Percentiles rank a stretch among this genome's conserved stretches.
Evolutionary conservation across 2,329 filamentous ascomycete species (phyloP).

Genomic region (Colletotrichum acutatum): DNA sequence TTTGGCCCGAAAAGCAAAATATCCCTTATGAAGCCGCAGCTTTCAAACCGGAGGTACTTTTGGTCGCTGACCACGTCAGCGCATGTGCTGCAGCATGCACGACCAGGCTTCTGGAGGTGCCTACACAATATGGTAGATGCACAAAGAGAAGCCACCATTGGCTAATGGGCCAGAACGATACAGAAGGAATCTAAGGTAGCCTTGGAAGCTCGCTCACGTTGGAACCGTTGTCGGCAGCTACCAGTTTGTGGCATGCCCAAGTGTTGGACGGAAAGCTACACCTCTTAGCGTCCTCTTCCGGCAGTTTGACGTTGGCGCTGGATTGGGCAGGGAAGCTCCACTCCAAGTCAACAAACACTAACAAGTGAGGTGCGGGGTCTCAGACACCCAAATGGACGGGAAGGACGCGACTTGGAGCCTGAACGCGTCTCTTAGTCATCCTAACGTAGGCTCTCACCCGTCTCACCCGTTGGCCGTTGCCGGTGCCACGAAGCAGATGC

Average conservation of each 20-base stretch:
- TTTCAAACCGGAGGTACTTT: background rate
- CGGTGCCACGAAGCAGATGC: background rate
- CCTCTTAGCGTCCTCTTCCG: background rate
- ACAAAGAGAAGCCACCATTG: background rate
- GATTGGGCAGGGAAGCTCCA: conserved; percentile 26
- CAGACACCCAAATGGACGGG: background rate
- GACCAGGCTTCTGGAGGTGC: background rate
- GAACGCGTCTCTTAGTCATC: conserved; percentile 25
- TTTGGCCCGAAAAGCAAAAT: conserved; percentile 7
- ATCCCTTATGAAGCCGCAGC: background rate
- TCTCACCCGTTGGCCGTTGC: too few species aligned
- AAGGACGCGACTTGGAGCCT: conserved; percentile 23
- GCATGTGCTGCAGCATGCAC: too few species aligned
- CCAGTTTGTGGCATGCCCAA: background rate
- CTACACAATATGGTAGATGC: background rate
- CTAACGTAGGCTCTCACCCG: too few species aligned
- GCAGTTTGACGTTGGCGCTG: background rate
- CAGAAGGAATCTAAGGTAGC: background rate
- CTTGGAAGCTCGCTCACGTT: background rate
- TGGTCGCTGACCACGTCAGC: background rate
- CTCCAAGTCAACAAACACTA: conserved; percentile 28
- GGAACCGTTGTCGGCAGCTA: background rate
- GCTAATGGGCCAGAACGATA: background rate
- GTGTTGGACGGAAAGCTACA: background rate
- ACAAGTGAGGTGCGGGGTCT: conserved; percentile 24